These are phyloP conservation scores for Vigna hirtella DNA, from an alignment of 306 rosid species.

Conservation along the genomic window DNA sequence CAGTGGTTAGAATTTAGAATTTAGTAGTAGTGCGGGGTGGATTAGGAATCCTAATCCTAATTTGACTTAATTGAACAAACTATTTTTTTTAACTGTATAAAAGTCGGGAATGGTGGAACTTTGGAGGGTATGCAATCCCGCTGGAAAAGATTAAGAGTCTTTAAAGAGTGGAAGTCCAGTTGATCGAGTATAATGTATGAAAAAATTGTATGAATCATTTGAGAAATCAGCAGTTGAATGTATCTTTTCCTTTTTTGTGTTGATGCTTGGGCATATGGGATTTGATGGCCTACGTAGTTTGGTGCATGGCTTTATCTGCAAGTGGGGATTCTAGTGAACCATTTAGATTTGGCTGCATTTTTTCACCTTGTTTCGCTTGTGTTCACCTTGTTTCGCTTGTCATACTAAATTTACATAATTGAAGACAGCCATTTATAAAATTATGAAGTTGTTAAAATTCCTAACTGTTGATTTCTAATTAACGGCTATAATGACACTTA, in stretches of 20 bases:
- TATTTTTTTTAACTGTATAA: not conserved
- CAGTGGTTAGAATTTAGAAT: not conserved
- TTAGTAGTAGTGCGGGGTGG: not conserved
- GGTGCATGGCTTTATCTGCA: conserved; percentile 9
- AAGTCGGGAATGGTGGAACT: conserved; percentile 9
- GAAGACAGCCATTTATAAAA: not conserved
- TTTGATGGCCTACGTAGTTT: not conserved
- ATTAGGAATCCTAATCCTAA: not conserved
- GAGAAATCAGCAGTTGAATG: not conserved
- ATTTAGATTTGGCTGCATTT: not conserved
- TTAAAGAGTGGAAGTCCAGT: not conserved
- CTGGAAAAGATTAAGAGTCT: conserved; percentile 8
- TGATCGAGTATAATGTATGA: not conserved
- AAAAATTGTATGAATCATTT: not conserved
- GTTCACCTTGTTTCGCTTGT: not conserved
- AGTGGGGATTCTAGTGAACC: not conserved
- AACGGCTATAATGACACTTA: not conserved
- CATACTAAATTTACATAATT: not conserved
- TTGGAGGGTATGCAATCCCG: conserved; percentile 11
- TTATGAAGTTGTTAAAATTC: not conserved
- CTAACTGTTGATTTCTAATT: not conserved
- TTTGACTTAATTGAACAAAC: conserved; percentile 15
- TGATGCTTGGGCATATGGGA: conserved; percentile 4
- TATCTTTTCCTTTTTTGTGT: not conserved
- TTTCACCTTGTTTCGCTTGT: not conserved